Evolutionary conservation across 805 yeast genomes (phyloP).

Genomic region (Zygoascus ofunaensis): DNA sequence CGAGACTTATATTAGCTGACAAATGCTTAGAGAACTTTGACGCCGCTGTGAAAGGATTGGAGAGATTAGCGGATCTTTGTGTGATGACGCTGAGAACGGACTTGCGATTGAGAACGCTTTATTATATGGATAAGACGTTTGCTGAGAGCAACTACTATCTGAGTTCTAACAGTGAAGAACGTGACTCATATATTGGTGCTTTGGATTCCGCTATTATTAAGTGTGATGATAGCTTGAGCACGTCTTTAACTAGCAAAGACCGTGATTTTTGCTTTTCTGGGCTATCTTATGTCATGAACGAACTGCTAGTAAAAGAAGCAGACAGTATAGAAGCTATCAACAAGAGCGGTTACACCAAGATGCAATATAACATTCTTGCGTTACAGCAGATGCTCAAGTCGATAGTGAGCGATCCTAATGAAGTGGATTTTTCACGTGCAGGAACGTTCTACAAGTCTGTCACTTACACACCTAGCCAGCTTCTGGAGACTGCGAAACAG

Average conservation of each 20-base stretch:
- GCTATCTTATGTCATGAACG: conserved; percentile 42
- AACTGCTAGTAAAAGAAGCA: conserved; percentile 44
- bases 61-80: conserved; percentile 19
- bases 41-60: conserved; percentile 19
- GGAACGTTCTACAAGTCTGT: conserved; percentile 49
- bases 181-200: conserved; percentile 45
- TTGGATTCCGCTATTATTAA: conserved; percentile 42
- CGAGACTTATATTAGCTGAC: conserved; percentile 17
- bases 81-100: conserved; percentile 47
- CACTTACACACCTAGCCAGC: conserved; percentile 39
- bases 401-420: conserved; percentile 42
- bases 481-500: conserved; percentile 33
- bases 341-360: conserved; percentile 48
- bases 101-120: conserved; percentile 43
- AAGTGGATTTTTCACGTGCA: conserved; percentile 45
- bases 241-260: conserved; percentile 24
- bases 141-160: conserved; percentile 43
- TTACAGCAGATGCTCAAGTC: conserved; percentile 62
- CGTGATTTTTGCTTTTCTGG: conserved; percentile 37
- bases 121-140: conserved; percentile 43
- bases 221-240: conserved; percentile 36
- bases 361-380: conserved; percentile 53
- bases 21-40: conserved; percentile 24
- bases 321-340: conserved; percentile 43
- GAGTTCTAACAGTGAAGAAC: conserved; percentile 46